Percentiles rank a stretch among this genome's conserved stretches.
These are phyloP conservation scores for Crithidia thermophila DNA, from an alignment of 208 protist genomes.

Conservation along the genomic window DNA sequence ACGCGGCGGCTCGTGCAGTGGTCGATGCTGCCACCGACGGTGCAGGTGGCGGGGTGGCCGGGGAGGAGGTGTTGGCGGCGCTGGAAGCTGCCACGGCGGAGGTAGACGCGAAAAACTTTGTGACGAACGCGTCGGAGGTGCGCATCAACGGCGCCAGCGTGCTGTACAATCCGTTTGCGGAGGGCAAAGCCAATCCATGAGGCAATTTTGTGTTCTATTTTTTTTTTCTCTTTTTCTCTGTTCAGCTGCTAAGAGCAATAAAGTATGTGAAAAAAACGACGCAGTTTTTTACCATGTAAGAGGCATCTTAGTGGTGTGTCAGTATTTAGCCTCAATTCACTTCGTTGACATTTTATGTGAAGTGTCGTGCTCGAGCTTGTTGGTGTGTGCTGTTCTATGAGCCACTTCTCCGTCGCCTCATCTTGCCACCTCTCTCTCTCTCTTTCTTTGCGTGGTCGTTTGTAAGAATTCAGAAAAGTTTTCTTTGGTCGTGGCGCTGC, in stretches of 20 bases:
- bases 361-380: no score
- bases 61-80: conserved; percentile 56
- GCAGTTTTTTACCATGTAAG: no score
- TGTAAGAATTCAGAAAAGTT: no score
- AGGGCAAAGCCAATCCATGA: conserved; percentile 36
- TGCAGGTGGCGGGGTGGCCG: conserved; percentile 6
- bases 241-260: neutral
- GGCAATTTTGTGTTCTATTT: neutral
- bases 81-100: conserved; percentile 42
- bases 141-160: conserved; percentile 60
- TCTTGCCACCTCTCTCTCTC: no score
- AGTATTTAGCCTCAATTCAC: no score
- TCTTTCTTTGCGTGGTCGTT: no score
- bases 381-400: no score
- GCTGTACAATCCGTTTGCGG: conserved; percentile 88
- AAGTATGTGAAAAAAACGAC: no score
- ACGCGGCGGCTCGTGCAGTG: neutral
- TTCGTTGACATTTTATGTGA: no score
- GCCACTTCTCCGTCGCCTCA: no score
- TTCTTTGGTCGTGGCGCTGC: no score
- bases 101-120: conserved; percentile 67
- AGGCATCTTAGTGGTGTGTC: no score
- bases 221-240: neutral
- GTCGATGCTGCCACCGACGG: neutral
- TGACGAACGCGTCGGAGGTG: conserved; percentile 36